phyloP scores from a whole-genome alignment of 1,284 basidiomycete genomes.

The Cutaneotrichosporon spelunceum region DNA sequence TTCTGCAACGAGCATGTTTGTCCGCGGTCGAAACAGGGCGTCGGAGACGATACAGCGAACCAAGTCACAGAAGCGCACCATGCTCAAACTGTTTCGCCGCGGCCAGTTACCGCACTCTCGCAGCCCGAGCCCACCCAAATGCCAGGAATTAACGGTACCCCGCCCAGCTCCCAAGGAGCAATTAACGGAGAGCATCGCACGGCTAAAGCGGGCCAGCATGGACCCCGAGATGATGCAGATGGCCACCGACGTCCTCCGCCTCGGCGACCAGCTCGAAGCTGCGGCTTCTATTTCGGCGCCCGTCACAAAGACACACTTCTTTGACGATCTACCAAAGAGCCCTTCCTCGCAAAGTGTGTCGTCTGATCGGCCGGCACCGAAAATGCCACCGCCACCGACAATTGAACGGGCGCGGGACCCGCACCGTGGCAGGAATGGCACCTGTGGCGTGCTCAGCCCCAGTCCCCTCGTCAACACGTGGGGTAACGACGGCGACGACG shows the following conservation, averaged over 20 bases:
- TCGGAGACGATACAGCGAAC: background rate
- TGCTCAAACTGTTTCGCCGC: conserved; percentile 43
- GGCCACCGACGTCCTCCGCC: conserved; percentile 16
- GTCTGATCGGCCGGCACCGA: background rate
- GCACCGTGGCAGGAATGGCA: conserved; percentile 27
- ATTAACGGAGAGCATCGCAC: conserved; percentile 44
- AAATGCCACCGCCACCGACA: background rate
- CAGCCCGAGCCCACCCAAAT: conserved; percentile 41
- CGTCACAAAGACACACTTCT: conserved; percentile 42
- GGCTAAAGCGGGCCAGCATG: conserved; percentile 42
- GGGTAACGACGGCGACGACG: conserved; percentile 28
- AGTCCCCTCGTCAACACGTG: conserved; percentile 47
- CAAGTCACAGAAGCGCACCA: conserved; percentile 31
- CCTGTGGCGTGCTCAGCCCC: conserved; percentile 42
- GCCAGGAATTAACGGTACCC: conserved; percentile 20
- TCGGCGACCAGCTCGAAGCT: conserved; percentile 23
- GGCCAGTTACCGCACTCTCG: conserved; percentile 45
- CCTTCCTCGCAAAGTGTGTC: conserved; percentile 1
- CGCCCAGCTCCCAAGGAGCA: conserved; percentile 33
- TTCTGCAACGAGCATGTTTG: conserved; percentile 12
- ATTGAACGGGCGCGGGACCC: conserved; percentile 15
- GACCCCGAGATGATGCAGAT: conserved; percentile 30
- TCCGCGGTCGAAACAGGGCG: conserved; percentile 21
- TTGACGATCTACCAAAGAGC: conserved; percentile 20
- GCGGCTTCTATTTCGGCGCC: conserved; percentile 34